These are phyloP conservation scores for Allantophomopsis lycopodina DNA, from an alignment of 2,329 filamentous ascomycete species.

Conservation along the genomic window DNA sequence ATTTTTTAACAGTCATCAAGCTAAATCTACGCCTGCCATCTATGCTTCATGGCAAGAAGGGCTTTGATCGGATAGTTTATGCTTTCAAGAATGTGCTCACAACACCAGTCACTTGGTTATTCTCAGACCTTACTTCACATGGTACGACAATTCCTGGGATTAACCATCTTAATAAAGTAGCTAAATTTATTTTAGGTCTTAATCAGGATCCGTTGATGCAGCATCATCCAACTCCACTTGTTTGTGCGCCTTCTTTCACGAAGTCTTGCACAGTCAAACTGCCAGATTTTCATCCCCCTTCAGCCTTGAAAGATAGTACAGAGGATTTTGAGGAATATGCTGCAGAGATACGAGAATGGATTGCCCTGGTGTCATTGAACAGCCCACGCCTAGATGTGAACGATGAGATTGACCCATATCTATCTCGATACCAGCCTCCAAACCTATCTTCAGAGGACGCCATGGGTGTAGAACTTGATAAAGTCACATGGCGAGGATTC, in stretches of 20 bases:
- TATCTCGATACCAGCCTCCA: slow-evolving; percentile 54
- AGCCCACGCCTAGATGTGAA: slow-evolving; percentile 45
- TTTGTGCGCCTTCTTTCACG: slow-evolving; percentile 16
- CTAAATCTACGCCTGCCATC: slow-evolving; percentile 58
- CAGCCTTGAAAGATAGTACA: slow-evolving; percentile 14
- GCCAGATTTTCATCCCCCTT: slow-evolving; percentile 14
- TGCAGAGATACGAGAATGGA: slow-evolving; percentile 58
- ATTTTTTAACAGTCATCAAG: slow-evolving; percentile 46
- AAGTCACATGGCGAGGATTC: slow-evolving; percentile 45
- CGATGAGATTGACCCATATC: slow-evolving; percentile 52
- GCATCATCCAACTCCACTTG: slow-evolving; percentile 29
- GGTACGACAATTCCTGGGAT: slow-evolving; percentile 21
- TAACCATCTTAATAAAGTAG: too few relatives aligned
- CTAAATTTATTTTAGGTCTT: too few relatives aligned
- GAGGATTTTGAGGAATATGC: slow-evolving; percentile 48
- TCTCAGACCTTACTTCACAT: slow-evolving; percentile 44
- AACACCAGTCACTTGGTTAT: slow-evolving; percentile 60
- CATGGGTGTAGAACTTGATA: slow-evolving; percentile 26
- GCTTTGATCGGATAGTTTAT: slow-evolving; percentile 65
- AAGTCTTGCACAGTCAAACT: slow-evolving; percentile 15
- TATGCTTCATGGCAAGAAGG: slow-evolving; percentile 75
- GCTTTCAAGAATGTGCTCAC: slow-evolving; percentile 68
- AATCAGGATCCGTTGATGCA: slow-evolving; percentile 28
- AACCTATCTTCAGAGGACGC: slow-evolving; percentile 7
- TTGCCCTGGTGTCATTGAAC: slow-evolving; percentile 50